Base-by-base conservation (phyloP, 257 asterid genomes). In the Gynochthodes officinalis region DNA sequence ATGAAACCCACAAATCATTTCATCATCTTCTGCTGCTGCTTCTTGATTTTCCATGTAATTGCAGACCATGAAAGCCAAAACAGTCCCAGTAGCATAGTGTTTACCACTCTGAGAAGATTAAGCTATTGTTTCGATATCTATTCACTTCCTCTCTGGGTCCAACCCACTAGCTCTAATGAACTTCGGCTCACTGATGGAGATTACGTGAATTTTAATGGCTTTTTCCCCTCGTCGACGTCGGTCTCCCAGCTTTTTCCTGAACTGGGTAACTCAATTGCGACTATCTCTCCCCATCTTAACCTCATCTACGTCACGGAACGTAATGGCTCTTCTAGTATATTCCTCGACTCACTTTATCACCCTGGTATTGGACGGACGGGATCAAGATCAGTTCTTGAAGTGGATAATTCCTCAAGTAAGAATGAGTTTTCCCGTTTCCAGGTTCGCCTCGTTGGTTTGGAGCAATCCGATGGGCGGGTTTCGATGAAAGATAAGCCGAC, bases 401-500 rank as follows among this genome's bases (percentile, higher is more conserved):
- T 21, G 27, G 57, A 19, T 3, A 27, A 4, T 46, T 46, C 18
- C 15, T 46, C 52, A 15, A 46, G 18, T 33, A 44, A 9, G 66
- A 14, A 18, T 40, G 53, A 43, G 25, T 44, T 30, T 63, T 39
- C 35, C 13, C 89, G 97, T 64, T 35, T 79, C 33, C 97, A 88
- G 79, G 67, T 86, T 49, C 84, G 74, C 12, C 76, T 93, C n/a
- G 76, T 87, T 52, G 89, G 91, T 0, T 80, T 77, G 57, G 85
- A 78, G 55, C 73, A 73, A 7, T 39, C 79, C 0, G 57, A 58
- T 54, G 80, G 80, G 27, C 71, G 68, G 40, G 83, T 87, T 57
- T 90, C 98, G 68, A 84, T 93, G 91, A 93, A 90, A 82, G 98
- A 90, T 60, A 82, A 50, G 67, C 97, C 98, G 75, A 86, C 72